Evolutionary conservation across 768 basidiomycete genomes (phyloP), one percentile per base, ranked within the genome.

Genomic region (Tylopilus vinaceipallidus): DNA sequence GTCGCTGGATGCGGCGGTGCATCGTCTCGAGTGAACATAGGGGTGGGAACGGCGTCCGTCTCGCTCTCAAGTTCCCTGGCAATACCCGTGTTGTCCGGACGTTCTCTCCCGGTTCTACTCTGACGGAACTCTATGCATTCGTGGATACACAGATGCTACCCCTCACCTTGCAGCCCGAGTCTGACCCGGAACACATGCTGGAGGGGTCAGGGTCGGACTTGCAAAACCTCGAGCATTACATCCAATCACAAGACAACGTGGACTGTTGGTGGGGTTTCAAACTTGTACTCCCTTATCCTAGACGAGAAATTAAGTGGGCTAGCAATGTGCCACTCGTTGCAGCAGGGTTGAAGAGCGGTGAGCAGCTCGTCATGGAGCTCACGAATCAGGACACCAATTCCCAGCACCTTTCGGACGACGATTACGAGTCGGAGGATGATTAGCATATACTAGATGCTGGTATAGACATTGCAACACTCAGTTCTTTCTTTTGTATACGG

Each of bases 201-300:
- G 67, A 65, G 7, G 75, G 57, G 8, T 24, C 47, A 12, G 52
- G 55, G 7, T 68, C 70, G 23, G 67, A 73, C 40, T 54, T 65
- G 19, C 71, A 64, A 16, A 56, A 63, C n/a, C 63, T 73, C 13
- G 75, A 78, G 46, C 47, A 59, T 17, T 62, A 65, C 9, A 63
- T 74, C 23, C 71, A 68, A 45, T 57, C 56, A 19, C 64, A 70
- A 24, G 37, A 44, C 20, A 34, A 45, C 6, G 36, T 69, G 10
- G 68, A 73, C 9, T 69, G 68, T 23, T 90, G 84, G 76, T 92
- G 87, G 83, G 82, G 80, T 8, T 94, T 95, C 73, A 75, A 73
- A 52, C 71, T 95, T 24, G 72, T 72, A 32, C 76, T 78, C 2
- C 77, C 88, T 10, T 94, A 89, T 59, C 92, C 92, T 4, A 72